Evolutionary conservation across 164 flowering plant species (phyloP).

Genomic region (Kalanchoe fedtschenkoi): DNA sequence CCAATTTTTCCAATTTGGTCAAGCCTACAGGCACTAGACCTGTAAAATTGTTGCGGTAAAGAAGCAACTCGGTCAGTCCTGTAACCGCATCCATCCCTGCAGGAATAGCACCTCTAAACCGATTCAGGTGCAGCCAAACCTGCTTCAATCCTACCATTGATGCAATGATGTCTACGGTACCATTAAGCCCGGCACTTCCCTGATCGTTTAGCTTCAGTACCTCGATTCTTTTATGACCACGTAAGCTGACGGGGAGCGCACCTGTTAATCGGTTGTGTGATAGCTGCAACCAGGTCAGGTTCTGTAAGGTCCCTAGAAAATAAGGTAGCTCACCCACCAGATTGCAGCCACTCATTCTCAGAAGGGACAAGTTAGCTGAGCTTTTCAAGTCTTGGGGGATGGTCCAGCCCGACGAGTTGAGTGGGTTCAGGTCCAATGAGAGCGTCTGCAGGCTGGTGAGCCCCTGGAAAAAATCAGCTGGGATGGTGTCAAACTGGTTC

Average conservation of each 20-base stretch:
- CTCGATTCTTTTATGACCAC: background rate
- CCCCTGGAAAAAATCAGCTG: constrained; percentile 56
- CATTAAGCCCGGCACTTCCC: background rate
- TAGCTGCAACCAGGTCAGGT: background rate
- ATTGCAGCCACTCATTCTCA: background rate
- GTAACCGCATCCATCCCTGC: background rate
- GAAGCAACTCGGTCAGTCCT: background rate
- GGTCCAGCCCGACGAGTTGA: background rate
- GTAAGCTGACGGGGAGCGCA: background rate
- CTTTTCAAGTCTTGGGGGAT: background rate
- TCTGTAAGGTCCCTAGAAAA: background rate
- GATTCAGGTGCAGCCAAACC: background rate
- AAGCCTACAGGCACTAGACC: background rate
- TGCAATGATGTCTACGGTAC: background rate
- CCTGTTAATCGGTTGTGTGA: background rate
- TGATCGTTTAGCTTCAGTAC: background rate
- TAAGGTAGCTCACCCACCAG: background rate
- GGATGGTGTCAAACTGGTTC: constrained; percentile 62
- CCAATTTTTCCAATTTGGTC: background rate
- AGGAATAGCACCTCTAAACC: background rate
- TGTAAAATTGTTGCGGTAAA: background rate
- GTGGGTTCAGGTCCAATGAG: constrained; percentile 34
- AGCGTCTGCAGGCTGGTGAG: constrained; percentile 37
- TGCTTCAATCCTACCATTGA: background rate
- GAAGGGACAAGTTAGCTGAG: background rate